Evolutionary conservation across 257 asterid genomes (phyloP).

Genomic region (Lycium barbarum): DNA sequence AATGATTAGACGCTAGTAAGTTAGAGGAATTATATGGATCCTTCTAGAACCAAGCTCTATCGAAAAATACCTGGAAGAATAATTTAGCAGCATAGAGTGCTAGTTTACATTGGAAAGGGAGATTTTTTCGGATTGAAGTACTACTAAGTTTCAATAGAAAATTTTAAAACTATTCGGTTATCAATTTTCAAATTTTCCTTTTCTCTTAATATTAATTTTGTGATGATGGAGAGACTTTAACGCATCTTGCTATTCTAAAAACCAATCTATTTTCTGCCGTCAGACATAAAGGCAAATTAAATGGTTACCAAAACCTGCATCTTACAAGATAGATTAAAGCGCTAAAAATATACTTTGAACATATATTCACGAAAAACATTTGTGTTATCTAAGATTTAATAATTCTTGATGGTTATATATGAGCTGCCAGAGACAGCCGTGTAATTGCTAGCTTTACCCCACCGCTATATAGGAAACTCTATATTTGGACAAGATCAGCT

Average conservation of each 20-base stretch:
- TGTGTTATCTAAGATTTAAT: neutral
- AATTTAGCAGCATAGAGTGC: neutral
- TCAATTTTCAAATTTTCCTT: neutral
- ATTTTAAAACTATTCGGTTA: neutral
- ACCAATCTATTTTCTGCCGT: neutral
- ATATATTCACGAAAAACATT: neutral
- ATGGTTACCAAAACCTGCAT: neutral
- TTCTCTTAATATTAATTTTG: neutral
- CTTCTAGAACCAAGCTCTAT: neutral
- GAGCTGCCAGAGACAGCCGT: neutral
- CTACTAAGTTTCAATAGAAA: neutral
- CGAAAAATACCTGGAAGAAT: neutral
- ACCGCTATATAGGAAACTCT: too few relatives aligned
- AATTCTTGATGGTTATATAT: neutral
- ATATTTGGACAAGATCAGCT: neutral
- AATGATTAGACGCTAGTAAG: neutral
- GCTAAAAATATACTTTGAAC: neutral
- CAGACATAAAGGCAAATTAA: neutral
- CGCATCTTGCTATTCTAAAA: neutral
- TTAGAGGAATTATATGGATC: neutral
- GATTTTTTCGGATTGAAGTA: neutral
- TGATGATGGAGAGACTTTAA: neutral
- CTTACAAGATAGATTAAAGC: neutral
- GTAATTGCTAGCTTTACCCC: neutral
- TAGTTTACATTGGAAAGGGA: neutral